Evolutionary conservation across 2,329 filamentous ascomycete genomes (phyloP), one percentile per base, ranked within the genome.

Genomic region (Sporothrix pallida): DNA sequence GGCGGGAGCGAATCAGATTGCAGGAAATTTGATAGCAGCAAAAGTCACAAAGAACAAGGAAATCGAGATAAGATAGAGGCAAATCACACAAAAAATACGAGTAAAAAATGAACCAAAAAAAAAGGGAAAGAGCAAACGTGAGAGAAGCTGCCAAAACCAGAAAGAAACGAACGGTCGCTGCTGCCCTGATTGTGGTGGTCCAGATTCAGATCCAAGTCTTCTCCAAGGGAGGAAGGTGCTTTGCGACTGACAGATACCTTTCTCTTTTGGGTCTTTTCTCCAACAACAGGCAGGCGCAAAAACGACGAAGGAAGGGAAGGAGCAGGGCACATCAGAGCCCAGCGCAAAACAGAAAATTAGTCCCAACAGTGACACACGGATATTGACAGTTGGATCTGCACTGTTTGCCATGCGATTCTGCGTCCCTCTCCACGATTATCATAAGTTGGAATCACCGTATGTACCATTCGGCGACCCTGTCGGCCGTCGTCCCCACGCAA

Each of bases 301-400:
- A 37, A n/a, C 26, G 12, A 58, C 17, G 7, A 58, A 58, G n/a
- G 54, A 10, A 62, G 23, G 44, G 44, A 67, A 67, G 63, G 44
- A n/a, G 8, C 63, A 7, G 23, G 26, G n/a, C 13, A 26, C 12
- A 13, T 5, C 56, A 60, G 6, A 60, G 15, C 31, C 31, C 31
- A 13, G 31, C 31, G 31, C 20, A 67, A 67, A 31, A 67, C 20
- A 68, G 46, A 68, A 37, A 37, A 62, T 72, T 68, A 68, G 71
- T 72, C 62, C 71, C 71, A n/a, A 20, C 52, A 48, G 42, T 72
- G 71, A 72, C 71, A 72, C 44, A 62, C 26, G 23, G 52, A 72
- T 52, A 68, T 67, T 46, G 62, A 67, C 42, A 67, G 23, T 15
- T 58, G 54, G 3, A 31, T 20, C n/a, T 17, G 13, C 48, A 50